phyloP scores from a whole-genome alignment of 768 basidiomycete genomes.

The Heimioporus sp. region DNA sequence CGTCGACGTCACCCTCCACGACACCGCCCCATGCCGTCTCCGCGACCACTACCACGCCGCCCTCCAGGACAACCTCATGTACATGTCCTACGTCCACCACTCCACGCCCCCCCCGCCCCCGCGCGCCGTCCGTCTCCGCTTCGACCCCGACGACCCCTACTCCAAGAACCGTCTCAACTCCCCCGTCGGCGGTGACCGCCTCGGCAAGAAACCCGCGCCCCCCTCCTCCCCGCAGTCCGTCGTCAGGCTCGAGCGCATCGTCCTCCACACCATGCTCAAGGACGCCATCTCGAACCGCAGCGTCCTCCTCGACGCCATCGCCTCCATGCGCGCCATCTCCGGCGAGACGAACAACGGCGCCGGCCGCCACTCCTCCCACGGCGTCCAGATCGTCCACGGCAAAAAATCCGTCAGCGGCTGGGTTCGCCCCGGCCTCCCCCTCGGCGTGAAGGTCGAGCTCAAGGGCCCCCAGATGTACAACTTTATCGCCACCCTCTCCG shows the following conservation, averaged over 20 bases:
- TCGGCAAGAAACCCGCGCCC: slow-evolving; percentile 66
- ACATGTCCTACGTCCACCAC: slow-evolving; percentile 89
- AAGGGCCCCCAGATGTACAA: slow-evolving; percentile 93
- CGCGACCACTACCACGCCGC: slow-evolving; percentile 82
- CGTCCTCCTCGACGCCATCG: slow-evolving; percentile 78
- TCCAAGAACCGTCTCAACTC: slow-evolving; percentile 74
- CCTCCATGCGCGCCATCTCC: slow-evolving; percentile 82
- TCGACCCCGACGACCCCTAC: slow-evolving; percentile 81
- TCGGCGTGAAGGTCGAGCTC: slow-evolving; percentile 88
- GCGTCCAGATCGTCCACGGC: slow-evolving; percentile 76
- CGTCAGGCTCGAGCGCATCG: slow-evolving; percentile 76
- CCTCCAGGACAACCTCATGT: slow-evolving; percentile 86
- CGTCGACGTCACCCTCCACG: slow-evolving; percentile 60
- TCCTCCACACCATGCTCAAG: slow-evolving; percentile 85
- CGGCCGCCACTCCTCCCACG: slow-evolving; percentile 64
- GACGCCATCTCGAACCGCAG: slow-evolving; percentile 69
- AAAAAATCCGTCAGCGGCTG: slow-evolving; percentile 74
- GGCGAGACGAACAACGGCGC: slow-evolving; percentile 79
- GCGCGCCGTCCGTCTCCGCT: slow-evolving; percentile 61
- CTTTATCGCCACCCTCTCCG: slow-evolving; percentile 82
- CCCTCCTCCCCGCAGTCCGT: slow-evolving; percentile 68
- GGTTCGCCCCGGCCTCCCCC: slow-evolving; percentile 78
- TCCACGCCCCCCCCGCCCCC: slow-evolving; percentile 49
- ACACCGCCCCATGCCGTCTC: slow-evolving; percentile 71
- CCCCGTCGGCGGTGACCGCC: slow-evolving; percentile 66